Percentiles rank a stretch among this genome's conserved stretches.
Evolutionary conservation across 2,329 filamentous ascomycete species (phyloP).

Genomic region (Celoporthe dispersa): DNA sequence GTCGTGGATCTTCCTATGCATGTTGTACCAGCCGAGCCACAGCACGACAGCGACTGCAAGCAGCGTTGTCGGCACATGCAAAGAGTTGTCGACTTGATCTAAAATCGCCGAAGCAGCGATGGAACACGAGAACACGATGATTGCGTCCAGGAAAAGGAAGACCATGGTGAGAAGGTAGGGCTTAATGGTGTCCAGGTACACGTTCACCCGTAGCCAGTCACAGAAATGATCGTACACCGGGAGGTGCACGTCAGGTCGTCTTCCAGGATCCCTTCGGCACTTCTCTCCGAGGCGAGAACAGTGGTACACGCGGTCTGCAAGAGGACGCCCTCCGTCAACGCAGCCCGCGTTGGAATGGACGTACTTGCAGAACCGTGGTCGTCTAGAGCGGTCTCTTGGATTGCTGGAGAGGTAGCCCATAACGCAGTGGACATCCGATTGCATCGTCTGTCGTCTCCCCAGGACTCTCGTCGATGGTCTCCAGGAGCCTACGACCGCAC

Average conservation of each 20-base stretch:
- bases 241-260: slow-evolving; percentile 14
- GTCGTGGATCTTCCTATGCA: slow-evolving; percentile 7
- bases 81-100: background rate
- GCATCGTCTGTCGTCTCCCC: slow-evolving; percentile 15
- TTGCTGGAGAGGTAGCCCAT: background rate
- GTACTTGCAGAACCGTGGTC: slow-evolving; percentile 14
- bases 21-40: slow-evolving; percentile 14
- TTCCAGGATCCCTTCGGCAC: background rate
- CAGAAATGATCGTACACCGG: slow-evolving; percentile 26
- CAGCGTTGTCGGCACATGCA: slow-evolving; percentile 12
- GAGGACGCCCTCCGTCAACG: slow-evolving; percentile 13
- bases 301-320: slow-evolving; percentile 28
- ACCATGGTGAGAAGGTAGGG: slow-evolving; percentile 22
- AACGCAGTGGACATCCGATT: slow-evolving; percentile 18
- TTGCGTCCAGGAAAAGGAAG: slow-evolving; percentile 19
- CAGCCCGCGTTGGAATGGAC: background rate
- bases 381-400: background rate
- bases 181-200: slow-evolving; percentile 25
- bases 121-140: slow-evolving; percentile 19
- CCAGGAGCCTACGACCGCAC: slow-evolving; percentile 13
- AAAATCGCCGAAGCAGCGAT: background rate
- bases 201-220: slow-evolving; percentile 15
- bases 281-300: slow-evolving; percentile 8
- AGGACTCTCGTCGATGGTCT: slow-evolving; percentile 3
- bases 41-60: slow-evolving; percentile 18